A percentile compares a stretch with the other conserved stretches of the same genome.
phyloP scores from a whole-genome alignment of 2,329 filamentous ascomycete genomes.

The Furcasterigmium sp. region DNA sequence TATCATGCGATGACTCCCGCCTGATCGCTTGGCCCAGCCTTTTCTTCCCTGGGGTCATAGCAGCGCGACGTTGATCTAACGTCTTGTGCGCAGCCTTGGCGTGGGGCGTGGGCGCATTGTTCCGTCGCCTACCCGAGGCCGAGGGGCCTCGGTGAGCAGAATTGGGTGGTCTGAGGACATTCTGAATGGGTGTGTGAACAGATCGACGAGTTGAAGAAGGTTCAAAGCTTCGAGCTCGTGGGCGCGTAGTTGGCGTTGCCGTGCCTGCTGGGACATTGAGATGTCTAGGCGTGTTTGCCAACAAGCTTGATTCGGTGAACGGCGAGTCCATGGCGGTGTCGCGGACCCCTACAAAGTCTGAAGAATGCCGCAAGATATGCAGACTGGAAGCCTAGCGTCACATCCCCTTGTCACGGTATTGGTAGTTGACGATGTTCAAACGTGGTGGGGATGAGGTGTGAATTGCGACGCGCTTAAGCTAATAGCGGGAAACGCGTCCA shows the following conservation, averaged over 20 bases:
- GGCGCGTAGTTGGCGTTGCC: not conserved
- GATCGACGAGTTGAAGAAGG: conserved; percentile 6
- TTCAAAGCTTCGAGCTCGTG: conserved; percentile 3
- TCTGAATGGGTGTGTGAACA: conserved; percentile 7
- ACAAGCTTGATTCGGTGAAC: not conserved
- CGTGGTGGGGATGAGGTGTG: too few species aligned
- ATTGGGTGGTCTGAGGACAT: conserved; percentile 20
- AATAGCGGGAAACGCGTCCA: too few species aligned
- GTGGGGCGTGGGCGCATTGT: conserved; percentile 51
- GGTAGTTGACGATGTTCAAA: too few species aligned
- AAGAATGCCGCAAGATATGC: too few species aligned
- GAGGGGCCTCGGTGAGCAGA: conserved; percentile 36
- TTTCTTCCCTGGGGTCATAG: conserved; percentile 52
- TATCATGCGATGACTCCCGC: conserved; percentile 49
- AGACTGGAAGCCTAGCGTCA: too few species aligned
- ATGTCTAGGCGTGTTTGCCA: not conserved
- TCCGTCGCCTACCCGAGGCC: conserved; percentile 36
- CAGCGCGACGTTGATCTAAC: conserved; percentile 53
- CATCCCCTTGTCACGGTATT: too few species aligned
- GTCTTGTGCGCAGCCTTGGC: conserved; percentile 54
- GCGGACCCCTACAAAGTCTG: too few species aligned
- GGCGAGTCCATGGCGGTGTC: not conserved
- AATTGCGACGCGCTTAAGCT: too few species aligned
- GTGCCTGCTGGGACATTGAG: not conserved
- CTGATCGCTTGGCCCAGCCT: conserved; percentile 52